Evolutionary conservation across 768 basidiomycete species (phyloP).

Genomic region (Lactarius psammicola): DNA sequence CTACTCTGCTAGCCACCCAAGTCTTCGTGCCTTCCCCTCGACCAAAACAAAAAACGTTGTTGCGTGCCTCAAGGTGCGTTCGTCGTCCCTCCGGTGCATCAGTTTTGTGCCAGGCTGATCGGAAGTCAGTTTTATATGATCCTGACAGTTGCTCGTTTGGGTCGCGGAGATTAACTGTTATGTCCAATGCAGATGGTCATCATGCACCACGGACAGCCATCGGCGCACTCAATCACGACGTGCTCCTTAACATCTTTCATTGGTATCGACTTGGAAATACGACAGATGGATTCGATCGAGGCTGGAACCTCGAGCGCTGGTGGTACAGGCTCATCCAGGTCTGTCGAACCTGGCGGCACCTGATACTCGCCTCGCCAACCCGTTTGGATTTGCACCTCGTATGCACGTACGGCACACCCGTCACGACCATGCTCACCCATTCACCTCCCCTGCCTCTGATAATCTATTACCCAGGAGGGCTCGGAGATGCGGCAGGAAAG

Average conservation of each 20-base stretch:
- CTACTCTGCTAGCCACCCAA: neutral
- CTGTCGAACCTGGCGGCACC: neutral
- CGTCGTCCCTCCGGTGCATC: neutral
- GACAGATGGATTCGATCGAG: neutral
- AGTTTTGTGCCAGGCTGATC: neutral
- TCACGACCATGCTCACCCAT: neutral
- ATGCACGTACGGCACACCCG: constrained; percentile 7
- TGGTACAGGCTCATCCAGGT: constrained; percentile 16
- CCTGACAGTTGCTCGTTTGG: no score
- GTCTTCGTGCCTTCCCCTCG: no score
- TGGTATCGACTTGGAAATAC: neutral
- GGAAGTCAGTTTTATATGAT: neutral
- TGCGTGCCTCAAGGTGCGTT: neutral
- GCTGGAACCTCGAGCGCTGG: constrained; percentile 18
- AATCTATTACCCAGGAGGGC: constrained; percentile 1
- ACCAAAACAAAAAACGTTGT: neutral
- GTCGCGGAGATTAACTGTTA: neutral
- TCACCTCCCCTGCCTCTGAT: constrained; percentile 15
- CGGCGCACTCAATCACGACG: neutral
- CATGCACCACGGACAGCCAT: neutral
- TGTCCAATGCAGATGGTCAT: neutral
- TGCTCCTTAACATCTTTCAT: constrained; percentile 9
- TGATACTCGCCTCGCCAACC: constrained; percentile 3
- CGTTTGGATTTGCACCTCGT: constrained; percentile 9
- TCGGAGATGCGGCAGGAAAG: neutral